Evolutionary conservation across 2,329 filamentous ascomycete genomes (phyloP).

Genomic region (Aureobasidium sp.): DNA sequence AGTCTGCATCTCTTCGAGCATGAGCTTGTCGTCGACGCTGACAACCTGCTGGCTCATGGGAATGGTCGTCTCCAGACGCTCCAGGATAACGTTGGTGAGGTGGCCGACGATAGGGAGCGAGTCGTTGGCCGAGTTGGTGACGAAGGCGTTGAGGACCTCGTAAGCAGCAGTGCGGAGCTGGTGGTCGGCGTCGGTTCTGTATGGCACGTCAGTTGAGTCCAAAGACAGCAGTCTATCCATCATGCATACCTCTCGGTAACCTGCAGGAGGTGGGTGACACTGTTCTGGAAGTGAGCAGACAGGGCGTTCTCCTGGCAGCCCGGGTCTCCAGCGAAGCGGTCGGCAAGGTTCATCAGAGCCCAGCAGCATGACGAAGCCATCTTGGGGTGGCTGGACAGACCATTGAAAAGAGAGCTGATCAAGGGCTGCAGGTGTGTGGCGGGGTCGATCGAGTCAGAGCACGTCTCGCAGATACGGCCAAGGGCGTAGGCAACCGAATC

Average conservation of each 20-base stretch:
- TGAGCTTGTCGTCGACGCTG: slow-evolving; percentile 93
- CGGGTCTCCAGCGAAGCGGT: slow-evolving; percentile 84
- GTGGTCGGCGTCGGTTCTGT: slow-evolving; percentile 66
- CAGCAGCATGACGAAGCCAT: slow-evolving; percentile 98
- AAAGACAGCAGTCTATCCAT: not conserved
- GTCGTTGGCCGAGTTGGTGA: slow-evolving; percentile 82
- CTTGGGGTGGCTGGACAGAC: slow-evolving; percentile 83
- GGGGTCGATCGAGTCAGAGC: slow-evolving; percentile 85
- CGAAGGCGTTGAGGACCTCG: slow-evolving; percentile 92
- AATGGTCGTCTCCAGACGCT: slow-evolving; percentile 84
- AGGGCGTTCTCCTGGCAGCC: slow-evolving; percentile 74
- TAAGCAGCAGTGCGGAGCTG: slow-evolving; percentile 91
- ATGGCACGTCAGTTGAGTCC: slow-evolving; percentile 18
- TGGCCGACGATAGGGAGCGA: slow-evolving; percentile 73
- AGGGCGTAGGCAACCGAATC: slow-evolving; percentile 95
- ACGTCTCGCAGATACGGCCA: slow-evolving; percentile 90
- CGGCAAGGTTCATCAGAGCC: slow-evolving; percentile 96
- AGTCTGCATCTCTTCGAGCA: slow-evolving; percentile 95
- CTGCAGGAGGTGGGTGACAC: slow-evolving; percentile 74
- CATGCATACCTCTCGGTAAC: slow-evolving; percentile 64
- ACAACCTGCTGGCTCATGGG: slow-evolving; percentile 88
- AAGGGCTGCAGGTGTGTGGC: slow-evolving; percentile 73
- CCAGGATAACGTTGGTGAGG: slow-evolving; percentile 80
- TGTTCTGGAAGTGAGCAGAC: slow-evolving; percentile 87
- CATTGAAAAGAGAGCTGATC: slow-evolving; percentile 82